Conservation (phyloP, 2,329 filamentous ascomycete species). For the Xylariales sp. region DNA sequence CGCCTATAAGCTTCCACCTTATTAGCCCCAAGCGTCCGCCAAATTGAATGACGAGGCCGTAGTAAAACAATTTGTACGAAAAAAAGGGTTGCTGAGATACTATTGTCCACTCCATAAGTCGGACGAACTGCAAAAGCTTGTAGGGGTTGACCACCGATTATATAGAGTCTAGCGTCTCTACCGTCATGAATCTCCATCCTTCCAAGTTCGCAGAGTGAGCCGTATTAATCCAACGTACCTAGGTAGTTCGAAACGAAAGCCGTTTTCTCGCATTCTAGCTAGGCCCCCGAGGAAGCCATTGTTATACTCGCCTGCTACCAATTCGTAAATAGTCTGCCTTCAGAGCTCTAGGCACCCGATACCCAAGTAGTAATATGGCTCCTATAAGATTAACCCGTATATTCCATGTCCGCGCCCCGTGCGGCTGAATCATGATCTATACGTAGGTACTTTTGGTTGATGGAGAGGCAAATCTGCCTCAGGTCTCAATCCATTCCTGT, state of each 20-base stretch:
- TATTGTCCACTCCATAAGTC: neutral
- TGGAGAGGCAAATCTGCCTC: neutral
- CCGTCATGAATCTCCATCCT: neutral
- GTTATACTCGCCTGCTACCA: no score
- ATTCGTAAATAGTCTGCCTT: no score
- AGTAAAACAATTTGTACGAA: neutral
- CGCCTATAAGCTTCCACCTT: neutral
- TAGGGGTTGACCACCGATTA: no score
- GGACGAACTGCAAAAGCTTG: no score
- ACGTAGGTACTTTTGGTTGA: neutral
- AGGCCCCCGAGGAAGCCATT: no score
- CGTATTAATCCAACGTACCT: neutral
- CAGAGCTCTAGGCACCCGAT: no score
- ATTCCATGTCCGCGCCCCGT: neutral
- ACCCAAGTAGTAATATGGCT: no score
- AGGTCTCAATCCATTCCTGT: neutral
- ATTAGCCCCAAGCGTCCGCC: no score
- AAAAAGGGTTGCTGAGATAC: neutral
- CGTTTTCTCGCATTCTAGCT: no score
- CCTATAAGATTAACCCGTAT: neutral
- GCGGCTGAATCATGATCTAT: neutral
- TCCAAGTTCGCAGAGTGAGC: neutral
- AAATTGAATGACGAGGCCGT: neutral
- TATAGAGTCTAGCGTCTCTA: no score
- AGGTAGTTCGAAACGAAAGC: neutral